These are phyloP conservation scores for Aspergillus latus DNA, from an alignment of 2,329 filamentous ascomycete species.

Conservation along the genomic window DNA sequence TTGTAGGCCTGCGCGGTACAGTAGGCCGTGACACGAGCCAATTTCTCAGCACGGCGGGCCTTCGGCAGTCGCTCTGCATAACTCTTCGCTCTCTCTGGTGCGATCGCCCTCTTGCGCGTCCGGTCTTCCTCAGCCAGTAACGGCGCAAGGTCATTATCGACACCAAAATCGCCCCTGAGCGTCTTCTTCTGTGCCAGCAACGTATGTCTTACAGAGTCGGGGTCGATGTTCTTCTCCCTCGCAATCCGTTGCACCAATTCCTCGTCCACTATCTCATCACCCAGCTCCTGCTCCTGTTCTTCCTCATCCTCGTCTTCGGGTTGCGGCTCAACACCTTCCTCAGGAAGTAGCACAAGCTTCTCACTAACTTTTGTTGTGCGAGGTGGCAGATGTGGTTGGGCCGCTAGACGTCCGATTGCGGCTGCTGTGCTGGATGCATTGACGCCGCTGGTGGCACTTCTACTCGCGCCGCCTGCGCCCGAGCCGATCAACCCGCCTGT, in stretches of 20 bases:
- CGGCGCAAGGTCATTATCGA: constrained; percentile 54
- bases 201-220: constrained; percentile 34
- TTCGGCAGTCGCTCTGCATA: constrained; percentile 94
- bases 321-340: constrained; percentile 41
- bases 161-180: constrained; percentile 54
- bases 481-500: constrained; percentile 31
- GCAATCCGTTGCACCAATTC: constrained; percentile 37
- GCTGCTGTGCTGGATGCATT: constrained; percentile 52
- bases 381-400: constrained; percentile 66
- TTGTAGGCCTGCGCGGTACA: constrained; percentile 95
- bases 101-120: constrained; percentile 54
- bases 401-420: constrained; percentile 57
- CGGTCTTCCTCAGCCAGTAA: constrained; percentile 60
- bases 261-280: constrained; percentile 33
- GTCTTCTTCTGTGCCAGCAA: constrained; percentile 34
- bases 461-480: constrained; percentile 42
- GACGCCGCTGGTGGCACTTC: constrained; percentile 27
- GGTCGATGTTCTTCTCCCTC: constrained; percentile 34
- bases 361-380: constrained; percentile 92
- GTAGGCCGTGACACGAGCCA: constrained; percentile 90
- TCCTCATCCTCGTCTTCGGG: constrained; percentile 21
- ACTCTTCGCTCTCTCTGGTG: constrained; percentile 69
- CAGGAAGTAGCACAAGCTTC: constrained; percentile 92
- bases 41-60: constrained; percentile 77
- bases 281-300: constrained; percentile 31